Percentiles rank a stretch among this genome's conserved stretches.
These are phyloP conservation scores for Penicillium roqueforti DNA, from an alignment of 495 filamentous ascomycete species.

Conservation along the genomic window DNA sequence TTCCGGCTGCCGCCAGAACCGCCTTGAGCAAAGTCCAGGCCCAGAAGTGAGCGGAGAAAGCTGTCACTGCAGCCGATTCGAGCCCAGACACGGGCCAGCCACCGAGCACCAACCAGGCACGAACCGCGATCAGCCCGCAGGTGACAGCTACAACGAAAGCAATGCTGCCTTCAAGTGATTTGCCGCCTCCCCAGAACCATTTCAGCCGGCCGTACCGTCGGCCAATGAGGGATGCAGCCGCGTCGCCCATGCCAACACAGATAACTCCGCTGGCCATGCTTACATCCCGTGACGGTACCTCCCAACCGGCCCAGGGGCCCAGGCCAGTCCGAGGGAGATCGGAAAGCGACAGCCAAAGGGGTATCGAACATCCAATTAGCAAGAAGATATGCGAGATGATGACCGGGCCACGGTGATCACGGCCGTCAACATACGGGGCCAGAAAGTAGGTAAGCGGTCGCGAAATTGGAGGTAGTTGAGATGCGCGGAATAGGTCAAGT, in stretches of 20 bases:
- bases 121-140: constrained; percentile 64
- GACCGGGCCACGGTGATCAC: constrained; percentile 88
- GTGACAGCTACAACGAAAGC: constrained; percentile 82
- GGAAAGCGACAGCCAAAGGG: constrained; percentile 83
- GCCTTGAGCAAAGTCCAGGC: constrained; percentile 51
- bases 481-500: constrained; percentile 82
- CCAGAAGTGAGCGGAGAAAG: constrained; percentile 30
- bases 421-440: constrained; percentile 88
- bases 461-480: constrained; percentile 84
- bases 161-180: constrained; percentile 85
- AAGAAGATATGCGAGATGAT: constrained; percentile 96
- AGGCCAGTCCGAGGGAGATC: constrained; percentile 52
- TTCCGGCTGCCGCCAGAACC: constrained; percentile 65
- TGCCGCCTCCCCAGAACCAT: constrained; percentile 96
- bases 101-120: constrained; percentile 69
- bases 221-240: constrained; percentile 88
- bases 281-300: constrained; percentile 63
- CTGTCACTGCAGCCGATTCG: constrained; percentile 17
- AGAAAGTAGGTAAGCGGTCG: constrained; percentile 79
- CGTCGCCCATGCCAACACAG: constrained; percentile 93
- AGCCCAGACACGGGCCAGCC: constrained; percentile 54
- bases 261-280: constrained; percentile 87
- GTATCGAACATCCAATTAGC: constrained; percentile 91
- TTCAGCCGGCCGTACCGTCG: constrained; percentile 80
- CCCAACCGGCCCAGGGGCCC: constrained; percentile 63